Percentiles rank a stretch among this genome's conserved stretches.
These are phyloP conservation scores for Fagus crenata DNA, from an alignment of 306 rosid genomes.

Conservation along the genomic window DNA sequence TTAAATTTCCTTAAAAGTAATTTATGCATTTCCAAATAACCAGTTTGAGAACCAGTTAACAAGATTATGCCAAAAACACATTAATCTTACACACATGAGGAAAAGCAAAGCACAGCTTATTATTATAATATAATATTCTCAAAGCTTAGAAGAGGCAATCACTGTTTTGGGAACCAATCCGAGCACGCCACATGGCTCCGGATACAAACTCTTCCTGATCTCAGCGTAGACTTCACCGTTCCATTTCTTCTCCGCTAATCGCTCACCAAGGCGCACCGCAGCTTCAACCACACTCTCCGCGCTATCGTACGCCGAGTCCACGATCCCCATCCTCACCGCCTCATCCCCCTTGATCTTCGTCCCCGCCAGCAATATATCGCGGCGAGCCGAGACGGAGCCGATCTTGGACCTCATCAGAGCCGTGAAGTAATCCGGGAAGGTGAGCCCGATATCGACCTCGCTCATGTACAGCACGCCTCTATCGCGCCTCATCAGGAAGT, in stretches of 20 bases:
- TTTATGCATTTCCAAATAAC: too few species aligned
- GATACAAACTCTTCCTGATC: conserved; percentile 70
- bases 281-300: conserved; percentile 43
- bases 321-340: conserved; percentile 61
- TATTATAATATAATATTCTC: conserved; percentile 9
- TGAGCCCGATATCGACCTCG: conserved; percentile 58
- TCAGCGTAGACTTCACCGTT: conserved; percentile 51
- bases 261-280: conserved; percentile 49
- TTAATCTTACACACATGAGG: too few species aligned
- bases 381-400: conserved; percentile 34
- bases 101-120: too few species aligned
- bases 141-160: conserved; percentile 38
- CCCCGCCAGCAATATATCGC: conserved; percentile 54
- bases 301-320: conserved; percentile 62
- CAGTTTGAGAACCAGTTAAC: too few species aligned
- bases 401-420: conserved; percentile 47
- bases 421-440: conserved; percentile 59
- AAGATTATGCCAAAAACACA: too few species aligned
- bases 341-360: conserved; percentile 46
- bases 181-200: conserved; percentile 41
- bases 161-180: conserved; percentile 30
- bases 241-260: conserved; percentile 53
- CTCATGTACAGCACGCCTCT: conserved; percentile 70
- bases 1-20: too few species aligned
- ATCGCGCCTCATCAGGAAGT: conserved; percentile 59